A percentile compares a stretch with the other conserved stretches of the same genome.
These are phyloP conservation scores for Blastobotrys petasosporus DNA, from an alignment of 1,139 yeast species.

Conservation along the genomic window DNA sequence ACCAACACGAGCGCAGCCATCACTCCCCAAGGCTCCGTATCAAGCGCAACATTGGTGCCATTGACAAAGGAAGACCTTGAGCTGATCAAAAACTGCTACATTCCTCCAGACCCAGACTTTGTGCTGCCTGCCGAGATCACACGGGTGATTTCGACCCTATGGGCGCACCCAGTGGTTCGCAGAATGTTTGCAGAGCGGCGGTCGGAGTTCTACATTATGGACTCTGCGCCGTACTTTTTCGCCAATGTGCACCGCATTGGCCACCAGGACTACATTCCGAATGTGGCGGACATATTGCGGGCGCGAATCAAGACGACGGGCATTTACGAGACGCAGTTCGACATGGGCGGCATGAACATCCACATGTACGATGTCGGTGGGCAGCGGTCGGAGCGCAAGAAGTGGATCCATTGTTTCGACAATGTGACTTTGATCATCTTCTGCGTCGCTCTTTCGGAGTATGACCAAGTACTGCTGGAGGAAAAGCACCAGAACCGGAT, in stretches of 20 bases:
- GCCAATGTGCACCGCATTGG: slow-evolving; percentile 61
- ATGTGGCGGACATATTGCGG: slow-evolving; percentile 69
- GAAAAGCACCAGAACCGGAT: slow-evolving; percentile 67
- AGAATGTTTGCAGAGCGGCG: slow-evolving; percentile 54
- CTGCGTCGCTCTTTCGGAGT: slow-evolving; percentile 85
- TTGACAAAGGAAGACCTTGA: slow-evolving; percentile 23
- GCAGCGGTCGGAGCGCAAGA: slow-evolving; percentile 85
- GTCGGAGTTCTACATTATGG: slow-evolving; percentile 76
- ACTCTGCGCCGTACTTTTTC: slow-evolving; percentile 78
- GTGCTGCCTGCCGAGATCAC: slow-evolving; percentile 27
- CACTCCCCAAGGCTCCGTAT: no score
- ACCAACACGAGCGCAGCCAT: no score
- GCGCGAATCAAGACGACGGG: slow-evolving; percentile 93
- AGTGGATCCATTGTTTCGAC: slow-evolving; percentile 95
- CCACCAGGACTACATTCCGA: slow-evolving; percentile 58
- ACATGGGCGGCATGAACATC: slow-evolving; percentile 67
- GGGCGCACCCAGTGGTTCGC: slow-evolving; percentile 56
- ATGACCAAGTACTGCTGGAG: slow-evolving; percentile 79
- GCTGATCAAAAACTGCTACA: slow-evolving; percentile 20
- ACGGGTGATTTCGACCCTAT: slow-evolving; percentile 36
- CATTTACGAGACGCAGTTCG: slow-evolving; percentile 74
- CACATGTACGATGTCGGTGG: slow-evolving; percentile 95
- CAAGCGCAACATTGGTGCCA: neutral
- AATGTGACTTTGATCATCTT: slow-evolving; percentile 84
- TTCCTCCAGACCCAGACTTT: slow-evolving; percentile 30